Evolutionary conservation across 352 stramenopile genomes (phyloP).

Genomic region (Phytophthora tubulina): DNA sequence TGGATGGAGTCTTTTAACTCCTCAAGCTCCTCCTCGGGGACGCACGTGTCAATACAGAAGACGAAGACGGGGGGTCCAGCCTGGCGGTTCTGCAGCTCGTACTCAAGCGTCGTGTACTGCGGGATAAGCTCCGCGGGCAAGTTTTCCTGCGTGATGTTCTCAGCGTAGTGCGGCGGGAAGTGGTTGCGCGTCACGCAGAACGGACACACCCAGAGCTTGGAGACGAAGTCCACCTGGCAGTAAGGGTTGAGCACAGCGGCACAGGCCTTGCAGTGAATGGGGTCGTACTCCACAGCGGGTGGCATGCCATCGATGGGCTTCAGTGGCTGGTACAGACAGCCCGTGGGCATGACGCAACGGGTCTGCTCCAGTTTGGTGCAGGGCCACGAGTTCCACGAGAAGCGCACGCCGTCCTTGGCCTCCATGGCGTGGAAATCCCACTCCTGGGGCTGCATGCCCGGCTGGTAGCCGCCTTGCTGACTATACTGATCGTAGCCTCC

Average conservation of each 20-base stretch:
- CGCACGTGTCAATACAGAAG: constrained; percentile 98
- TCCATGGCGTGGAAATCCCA: constrained; percentile 90
- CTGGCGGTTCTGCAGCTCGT: constrained; percentile 95
- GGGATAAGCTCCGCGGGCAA: constrained; percentile 99
- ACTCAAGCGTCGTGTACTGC: constrained; percentile 99
- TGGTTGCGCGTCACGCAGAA: constrained; percentile 99
- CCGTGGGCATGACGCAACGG: constrained; percentile 97
- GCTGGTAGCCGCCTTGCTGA: constrained; percentile 53
- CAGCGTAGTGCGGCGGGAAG: constrained; percentile 95
- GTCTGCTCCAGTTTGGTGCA: constrained; percentile 98
- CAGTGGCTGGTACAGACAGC: constrained; percentile 96
- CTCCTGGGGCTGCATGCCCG: constrained; percentile 80
- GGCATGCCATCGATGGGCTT: constrained; percentile 97
- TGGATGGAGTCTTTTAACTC: constrained; percentile 99
- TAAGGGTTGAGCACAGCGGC: constrained; percentile 98
- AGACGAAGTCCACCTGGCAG: constrained; percentile 98
- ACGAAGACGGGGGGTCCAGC: constrained; percentile 98
- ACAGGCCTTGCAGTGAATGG: constrained; percentile 98
- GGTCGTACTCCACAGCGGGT: constrained; percentile 96
- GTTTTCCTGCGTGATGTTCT: constrained; percentile 99
- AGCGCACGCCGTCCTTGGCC: constrained; percentile 94
- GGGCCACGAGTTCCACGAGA: constrained; percentile 99
- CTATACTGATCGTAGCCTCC: constrained; percentile 60
- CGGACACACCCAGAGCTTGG: constrained; percentile 99
- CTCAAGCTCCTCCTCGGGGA: constrained; percentile 97